Evolutionary conservation across 1,284 basidiomycete species (phyloP).

Genomic region (Stereum hirsutum): DNA sequence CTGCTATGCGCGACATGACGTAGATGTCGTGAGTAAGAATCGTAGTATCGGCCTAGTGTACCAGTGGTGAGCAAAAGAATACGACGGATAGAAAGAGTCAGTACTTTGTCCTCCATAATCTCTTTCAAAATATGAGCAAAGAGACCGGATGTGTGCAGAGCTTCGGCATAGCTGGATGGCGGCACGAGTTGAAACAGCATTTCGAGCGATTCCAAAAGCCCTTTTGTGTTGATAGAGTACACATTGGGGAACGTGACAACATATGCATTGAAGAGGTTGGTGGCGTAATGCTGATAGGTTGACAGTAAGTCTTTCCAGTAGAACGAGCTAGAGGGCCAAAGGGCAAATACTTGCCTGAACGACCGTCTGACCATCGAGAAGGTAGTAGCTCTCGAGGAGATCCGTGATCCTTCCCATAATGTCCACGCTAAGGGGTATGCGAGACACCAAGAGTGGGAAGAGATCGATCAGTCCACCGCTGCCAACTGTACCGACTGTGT

Average conservation of each 20-base stretch:
- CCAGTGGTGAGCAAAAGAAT: background rate
- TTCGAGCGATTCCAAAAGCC: conserved; percentile 44
- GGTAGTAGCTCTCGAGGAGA: conserved; percentile 75
- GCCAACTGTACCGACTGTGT: conserved; percentile 37
- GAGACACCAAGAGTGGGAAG: conserved; percentile 52
- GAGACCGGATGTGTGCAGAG: conserved; percentile 62
- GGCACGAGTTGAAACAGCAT: conserved; percentile 56
- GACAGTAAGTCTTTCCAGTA: background rate
- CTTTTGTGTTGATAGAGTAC: conserved; percentile 43
- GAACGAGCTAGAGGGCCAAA: background rate
- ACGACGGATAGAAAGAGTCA: background rate
- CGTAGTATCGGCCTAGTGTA: conserved; percentile 35
- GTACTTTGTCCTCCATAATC: conserved; percentile 57
- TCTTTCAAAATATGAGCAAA: conserved; percentile 50
- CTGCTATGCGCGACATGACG: conserved; percentile 58
- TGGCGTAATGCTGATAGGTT: conserved; percentile 35
- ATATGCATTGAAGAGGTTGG: conserved; percentile 48
- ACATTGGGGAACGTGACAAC: conserved; percentile 38
- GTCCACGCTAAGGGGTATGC: conserved; percentile 69
- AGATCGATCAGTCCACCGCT: conserved; percentile 55
- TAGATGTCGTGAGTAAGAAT: conserved; percentile 59
- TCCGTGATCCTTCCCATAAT: conserved; percentile 56
- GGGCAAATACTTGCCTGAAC: conserved; percentile 52
- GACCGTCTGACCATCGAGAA: conserved; percentile 61
- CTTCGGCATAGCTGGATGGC: conserved; percentile 55